Base-by-base conservation (phyloP, 164 flowering plant species). In the Hamamelis virginiana region DNA sequence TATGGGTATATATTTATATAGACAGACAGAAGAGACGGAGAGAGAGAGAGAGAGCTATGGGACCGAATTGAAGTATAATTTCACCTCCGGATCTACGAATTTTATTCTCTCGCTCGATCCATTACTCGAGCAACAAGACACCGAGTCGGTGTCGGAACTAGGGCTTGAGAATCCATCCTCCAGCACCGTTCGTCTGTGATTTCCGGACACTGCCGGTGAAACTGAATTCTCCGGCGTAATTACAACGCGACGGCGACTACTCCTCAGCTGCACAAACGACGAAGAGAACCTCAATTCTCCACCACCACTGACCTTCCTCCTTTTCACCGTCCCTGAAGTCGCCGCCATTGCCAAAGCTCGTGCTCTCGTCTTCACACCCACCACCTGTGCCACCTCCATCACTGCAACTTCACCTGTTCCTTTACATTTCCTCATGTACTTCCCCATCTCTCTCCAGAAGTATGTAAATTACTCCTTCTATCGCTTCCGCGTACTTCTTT, bases 121-220 rank as follows among this genome's bases (percentile, higher is more conserved):
- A 66, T 84, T 75, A 67, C 88, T 86, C 5, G 88, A 83, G 63
- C 86, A 81, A 47, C 87, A 79, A 12, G 84, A 80, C 21, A 61
- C 47, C 53, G 62, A 45, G 1, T 41, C 26, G 9, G 53, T 65
- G 58, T 57, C 76, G 5, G 71, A 71, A 59, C 73, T 63, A 21
- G 78, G 55, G 63, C 75, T 71, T 12, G 68, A 68, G 52, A 58
- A 61, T 21, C 50, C 69, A 9, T 64, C 62, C 43, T 67, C 62
- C 41, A 15, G 18, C 21, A 1, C n/a, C 22, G 13, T 44, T 13
- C 23, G 63, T 19, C 27, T 68, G 10, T 65, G 61, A 59, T 69
- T 57, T 44, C 53, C 63, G 60, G 71, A 73, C n/a, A 43, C 66
- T 43, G 59, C 63, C 5, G 25, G 47, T 1, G 75, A 55, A 28